Evolutionary conservation across 306 rosid genomes (phyloP).

Genomic region (Begonia fuchsioides): DNA sequence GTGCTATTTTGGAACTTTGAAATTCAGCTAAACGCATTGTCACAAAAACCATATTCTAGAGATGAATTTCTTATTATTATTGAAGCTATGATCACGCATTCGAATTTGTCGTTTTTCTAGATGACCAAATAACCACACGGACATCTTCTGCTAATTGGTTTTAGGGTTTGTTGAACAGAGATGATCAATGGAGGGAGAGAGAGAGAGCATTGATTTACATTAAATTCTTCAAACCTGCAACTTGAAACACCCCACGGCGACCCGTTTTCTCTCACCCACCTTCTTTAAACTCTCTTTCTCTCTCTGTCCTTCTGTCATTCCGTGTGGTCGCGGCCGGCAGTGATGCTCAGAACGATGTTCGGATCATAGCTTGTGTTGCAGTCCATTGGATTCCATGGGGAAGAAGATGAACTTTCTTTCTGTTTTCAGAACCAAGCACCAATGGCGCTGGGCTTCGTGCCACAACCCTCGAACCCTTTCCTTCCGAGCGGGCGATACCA

Average conservation of each 20-base stretch:
- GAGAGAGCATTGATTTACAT: conserved; percentile 37
- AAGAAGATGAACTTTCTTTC: conserved; percentile 33
- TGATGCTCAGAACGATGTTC: too few relatives aligned
- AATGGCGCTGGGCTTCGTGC: conserved; percentile 48
- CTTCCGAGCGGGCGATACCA: conserved; percentile 28
- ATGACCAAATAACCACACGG: too few relatives aligned
- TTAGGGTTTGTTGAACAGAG: too few relatives aligned
- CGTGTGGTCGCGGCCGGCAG: too few relatives aligned
- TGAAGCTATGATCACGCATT: too few relatives aligned
- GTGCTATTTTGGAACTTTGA: too few relatives aligned
- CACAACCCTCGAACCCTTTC: conserved; percentile 46
- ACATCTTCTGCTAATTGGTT: too few relatives aligned
- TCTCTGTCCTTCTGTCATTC: conserved; percentile 1
- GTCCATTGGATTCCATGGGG: conserved; percentile 1
- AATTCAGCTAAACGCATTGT: too few relatives aligned
- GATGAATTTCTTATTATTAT: too few relatives aligned
- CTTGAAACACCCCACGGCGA: conserved; percentile 11
- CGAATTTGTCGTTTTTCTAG: too few relatives aligned
- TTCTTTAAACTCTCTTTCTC: conserved; percentile 6
- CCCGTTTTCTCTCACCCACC: conserved; percentile 10
- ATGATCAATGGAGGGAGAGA: not conserved
- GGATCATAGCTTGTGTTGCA: too few relatives aligned
- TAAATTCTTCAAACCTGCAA: conserved; percentile 33
- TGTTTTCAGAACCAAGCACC: conserved; percentile 28
- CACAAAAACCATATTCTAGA: too few relatives aligned